Conservation (phyloP, 805 yeast genomes). For the Candida silvicultrix region DNA sequence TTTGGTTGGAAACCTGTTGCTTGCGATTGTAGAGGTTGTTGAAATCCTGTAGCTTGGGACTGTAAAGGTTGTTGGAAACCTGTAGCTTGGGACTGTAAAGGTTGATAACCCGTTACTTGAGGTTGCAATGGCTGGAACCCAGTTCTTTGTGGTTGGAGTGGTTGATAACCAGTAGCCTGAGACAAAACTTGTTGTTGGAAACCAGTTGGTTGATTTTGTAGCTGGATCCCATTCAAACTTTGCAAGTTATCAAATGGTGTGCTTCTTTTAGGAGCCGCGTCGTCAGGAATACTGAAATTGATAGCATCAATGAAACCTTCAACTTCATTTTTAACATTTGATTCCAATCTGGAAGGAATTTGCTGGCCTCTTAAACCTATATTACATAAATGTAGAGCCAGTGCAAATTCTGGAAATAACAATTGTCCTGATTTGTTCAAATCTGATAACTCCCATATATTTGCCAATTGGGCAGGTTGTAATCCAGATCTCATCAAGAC, state of each 20-base stretch:
- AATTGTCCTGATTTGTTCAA: constrained; percentile 79
- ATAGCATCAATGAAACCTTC: constrained; percentile 86
- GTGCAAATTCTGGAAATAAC: constrained; percentile 89
- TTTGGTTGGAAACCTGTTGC: constrained; percentile 28
- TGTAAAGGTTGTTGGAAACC: constrained; percentile 27
- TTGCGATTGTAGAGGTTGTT: constrained; percentile 28
- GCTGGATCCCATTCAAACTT: constrained; percentile 26
- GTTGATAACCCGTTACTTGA: constrained; percentile 28
- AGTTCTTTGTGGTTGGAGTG: constrained; percentile 44
- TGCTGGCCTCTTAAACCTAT: constrained; percentile 70
- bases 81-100: constrained; percentile 33
- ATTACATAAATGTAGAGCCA: constrained; percentile 84
- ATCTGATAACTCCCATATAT: constrained; percentile 89
- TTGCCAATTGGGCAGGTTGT: constrained; percentile 67
- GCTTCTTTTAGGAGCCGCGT: constrained; percentile 18
- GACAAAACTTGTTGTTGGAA: constrained; percentile 23
- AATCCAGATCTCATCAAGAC: constrained; percentile 77
- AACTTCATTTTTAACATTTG: constrained; percentile 74
- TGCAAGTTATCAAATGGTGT: constrained; percentile 38
- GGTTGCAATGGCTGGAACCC: constrained; percentile 27
- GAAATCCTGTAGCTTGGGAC: constrained; percentile 22
- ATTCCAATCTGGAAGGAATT: constrained; percentile 68
- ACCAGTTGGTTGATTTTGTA: constrained; percentile 27
- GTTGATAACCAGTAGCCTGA: constrained; percentile 21
- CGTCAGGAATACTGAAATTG: constrained; percentile 68